These are phyloP conservation scores for Aspergillus bridgeri DNA, from an alignment of 495 filamentous ascomycete genomes.

Conservation along the genomic window DNA sequence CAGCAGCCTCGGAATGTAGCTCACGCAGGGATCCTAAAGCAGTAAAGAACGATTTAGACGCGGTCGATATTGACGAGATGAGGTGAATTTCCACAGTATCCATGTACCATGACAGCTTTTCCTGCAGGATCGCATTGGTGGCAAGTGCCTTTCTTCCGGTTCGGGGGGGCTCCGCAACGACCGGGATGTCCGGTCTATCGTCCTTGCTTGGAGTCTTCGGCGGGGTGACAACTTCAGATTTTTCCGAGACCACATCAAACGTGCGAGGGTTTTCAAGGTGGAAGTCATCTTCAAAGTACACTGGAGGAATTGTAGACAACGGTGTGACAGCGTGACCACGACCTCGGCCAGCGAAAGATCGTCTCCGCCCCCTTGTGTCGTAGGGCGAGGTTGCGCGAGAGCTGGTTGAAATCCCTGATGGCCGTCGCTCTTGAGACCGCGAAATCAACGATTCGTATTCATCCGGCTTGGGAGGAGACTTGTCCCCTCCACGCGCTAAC, in stretches of 20 bases:
- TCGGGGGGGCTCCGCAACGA: constrained; percentile 48
- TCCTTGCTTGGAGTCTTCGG: constrained; percentile 53
- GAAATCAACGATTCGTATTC: constrained; percentile 35
- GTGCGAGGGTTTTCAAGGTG: constrained; percentile 94
- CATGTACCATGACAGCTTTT: constrained; percentile 99
- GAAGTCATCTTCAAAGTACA: constrained; percentile 96
- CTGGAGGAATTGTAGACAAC: constrained; percentile 82
- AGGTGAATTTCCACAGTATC: constrained; percentile 97
- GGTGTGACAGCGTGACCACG: constrained; percentile 69
- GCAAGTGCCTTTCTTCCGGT: constrained; percentile 77
- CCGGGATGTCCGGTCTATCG: constrained; percentile 58
- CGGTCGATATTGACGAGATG: constrained; percentile 91
- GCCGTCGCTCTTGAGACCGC: constrained; percentile 37
- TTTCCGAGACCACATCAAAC: constrained; percentile 95
- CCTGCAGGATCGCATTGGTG: constrained; percentile 97
- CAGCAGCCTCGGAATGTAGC: constrained; percentile 86
- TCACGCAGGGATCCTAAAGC: constrained; percentile 88
- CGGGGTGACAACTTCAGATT: constrained; percentile 83
- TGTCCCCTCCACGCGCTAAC: constrained; percentile 25
- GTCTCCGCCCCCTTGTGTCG: constrained; percentile 32
- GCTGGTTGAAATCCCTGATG: constrained; percentile 33
- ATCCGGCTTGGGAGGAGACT: constrained; percentile 31
- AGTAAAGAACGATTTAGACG: constrained; percentile 94
- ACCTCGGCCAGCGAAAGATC: constrained; percentile 32
- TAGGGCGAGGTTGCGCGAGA: constrained; percentile 43